Evolutionary conservation across 1,284 basidiomycete species (phyloP).

Genomic region (Cutaneotrichosporon daszewskae): DNA sequence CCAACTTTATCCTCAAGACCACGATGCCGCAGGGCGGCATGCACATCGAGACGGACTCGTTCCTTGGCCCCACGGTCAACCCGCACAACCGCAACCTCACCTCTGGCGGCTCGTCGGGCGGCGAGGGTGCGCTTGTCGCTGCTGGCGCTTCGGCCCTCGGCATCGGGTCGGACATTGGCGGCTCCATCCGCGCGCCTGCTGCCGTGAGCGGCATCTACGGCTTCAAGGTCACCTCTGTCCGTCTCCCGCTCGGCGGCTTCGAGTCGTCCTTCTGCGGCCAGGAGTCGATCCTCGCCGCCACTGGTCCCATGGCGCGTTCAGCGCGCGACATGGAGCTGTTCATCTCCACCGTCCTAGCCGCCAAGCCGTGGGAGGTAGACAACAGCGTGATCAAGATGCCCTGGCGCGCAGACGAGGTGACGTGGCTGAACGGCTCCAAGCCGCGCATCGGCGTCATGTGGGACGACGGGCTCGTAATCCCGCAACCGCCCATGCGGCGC

Average conservation of each 20-base stretch:
- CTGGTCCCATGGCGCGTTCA: constrained; percentile 59
- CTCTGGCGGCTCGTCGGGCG: constrained; percentile 59
- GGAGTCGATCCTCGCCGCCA: constrained; percentile 34
- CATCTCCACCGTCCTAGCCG: constrained; percentile 41
- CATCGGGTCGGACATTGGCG: constrained; percentile 53
- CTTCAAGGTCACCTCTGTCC: constrained; percentile 36
- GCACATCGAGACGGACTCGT: constrained; percentile 15
- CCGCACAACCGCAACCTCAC: constrained; percentile 44
- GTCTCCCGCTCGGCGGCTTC: constrained; percentile 38
- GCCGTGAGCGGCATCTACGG: constrained; percentile 41
- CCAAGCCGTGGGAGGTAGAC: constrained; percentile 38
- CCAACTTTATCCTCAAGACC: constrained; percentile 19
- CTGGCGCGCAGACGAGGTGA: constrained; percentile 20
- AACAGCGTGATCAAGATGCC: constrained; percentile 29
- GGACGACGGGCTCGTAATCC: constrained; percentile 39
- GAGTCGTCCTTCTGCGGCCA: constrained; percentile 35
- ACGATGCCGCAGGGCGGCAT: constrained; percentile 48
- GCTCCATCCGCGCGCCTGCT: constrained; percentile 22
- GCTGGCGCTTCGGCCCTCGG: constrained; percentile 56
- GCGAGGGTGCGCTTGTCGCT: constrained; percentile 61
- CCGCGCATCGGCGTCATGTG: constrained; percentile 39
- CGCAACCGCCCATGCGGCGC: constrained; percentile 39
- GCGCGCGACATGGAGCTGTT: constrained; percentile 58
- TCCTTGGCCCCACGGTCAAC: constrained; percentile 38
- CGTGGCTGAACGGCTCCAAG: constrained; percentile 16